phyloP scores from a whole-genome alignment of 441 rosid genomes.

The Gossypium davidsonii region DNA sequence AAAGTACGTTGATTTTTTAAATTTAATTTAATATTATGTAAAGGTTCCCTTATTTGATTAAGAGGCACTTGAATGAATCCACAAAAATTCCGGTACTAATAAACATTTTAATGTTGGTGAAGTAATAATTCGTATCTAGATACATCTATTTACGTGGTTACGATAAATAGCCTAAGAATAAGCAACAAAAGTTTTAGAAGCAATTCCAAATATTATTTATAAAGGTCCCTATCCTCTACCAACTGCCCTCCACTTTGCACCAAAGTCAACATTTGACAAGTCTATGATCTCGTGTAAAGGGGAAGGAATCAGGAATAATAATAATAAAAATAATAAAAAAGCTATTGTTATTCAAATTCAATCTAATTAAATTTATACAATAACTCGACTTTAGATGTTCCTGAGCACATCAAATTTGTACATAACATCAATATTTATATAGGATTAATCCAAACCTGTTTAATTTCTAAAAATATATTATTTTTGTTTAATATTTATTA shows the following conservation, averaged over 20 bases:
- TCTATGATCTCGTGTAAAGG: neutral
- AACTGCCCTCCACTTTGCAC: neutral
- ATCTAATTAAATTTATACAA: neutral
- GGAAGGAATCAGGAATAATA: no score
- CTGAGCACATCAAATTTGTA: no score
- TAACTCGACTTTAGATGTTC: no score
- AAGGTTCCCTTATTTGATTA: neutral
- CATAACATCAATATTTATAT: no score
- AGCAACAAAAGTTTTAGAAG: neutral
- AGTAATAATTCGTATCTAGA: neutral
- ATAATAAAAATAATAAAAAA: no score
- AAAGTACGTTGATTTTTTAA: neutral
- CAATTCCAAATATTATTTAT: neutral
- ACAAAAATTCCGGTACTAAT: neutral
- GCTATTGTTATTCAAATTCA: neutral
- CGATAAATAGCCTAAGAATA: neutral
- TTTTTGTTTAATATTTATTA: no score
- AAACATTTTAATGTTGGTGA: neutral
- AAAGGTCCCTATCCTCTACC: neutral
- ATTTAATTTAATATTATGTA: neutral
- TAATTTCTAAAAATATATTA: no score
- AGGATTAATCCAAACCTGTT: no score
- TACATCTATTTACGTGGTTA: neutral
- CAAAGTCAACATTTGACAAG: neutral
- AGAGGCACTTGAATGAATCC: neutral